Conservation (phyloP, 1,284 basidiomycete species). For the Ceratobasidium sp. region DNA sequence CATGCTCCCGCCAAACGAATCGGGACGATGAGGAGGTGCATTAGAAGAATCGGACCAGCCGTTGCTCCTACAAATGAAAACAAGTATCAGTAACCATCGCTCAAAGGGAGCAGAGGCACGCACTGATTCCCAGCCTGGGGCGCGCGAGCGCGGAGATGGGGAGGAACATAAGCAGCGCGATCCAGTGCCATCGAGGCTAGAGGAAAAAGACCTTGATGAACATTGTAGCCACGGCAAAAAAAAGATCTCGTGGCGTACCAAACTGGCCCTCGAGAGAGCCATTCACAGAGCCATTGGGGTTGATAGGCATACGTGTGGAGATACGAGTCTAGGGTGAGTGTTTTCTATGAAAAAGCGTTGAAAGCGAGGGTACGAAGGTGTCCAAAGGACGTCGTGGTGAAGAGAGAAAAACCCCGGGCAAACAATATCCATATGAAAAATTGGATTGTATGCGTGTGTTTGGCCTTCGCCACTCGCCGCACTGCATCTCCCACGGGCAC, state of each 20-base stretch:
- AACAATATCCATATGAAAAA: conserved; percentile 43
- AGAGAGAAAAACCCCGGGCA: conserved; percentile 15
- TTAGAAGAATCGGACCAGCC: conserved; percentile 76
- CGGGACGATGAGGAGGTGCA: conserved; percentile 66
- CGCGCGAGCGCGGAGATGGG: conserved; percentile 88
- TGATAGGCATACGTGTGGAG: conserved; percentile 45
- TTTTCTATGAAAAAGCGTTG: conserved; percentile 22
- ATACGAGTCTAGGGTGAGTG: conserved; percentile 27
- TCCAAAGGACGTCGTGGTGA: conserved; percentile 46
- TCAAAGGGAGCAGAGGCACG: conserved; percentile 71
- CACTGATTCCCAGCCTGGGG: conserved; percentile 55
- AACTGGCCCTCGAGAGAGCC: conserved; percentile 43
- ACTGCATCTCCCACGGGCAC: conserved; percentile 7
- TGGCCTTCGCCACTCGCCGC: background rate
- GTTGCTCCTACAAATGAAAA: conserved; percentile 61
- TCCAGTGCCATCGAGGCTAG: conserved; percentile 44
- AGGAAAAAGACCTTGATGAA: conserved; percentile 24
- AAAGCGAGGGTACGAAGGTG: background rate
- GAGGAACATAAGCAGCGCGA: conserved; percentile 86
- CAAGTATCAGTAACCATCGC: conserved; percentile 60
- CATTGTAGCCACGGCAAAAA: background rate
- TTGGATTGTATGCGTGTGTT: conserved; percentile 31
- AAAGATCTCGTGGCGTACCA: conserved; percentile 34
- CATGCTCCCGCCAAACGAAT: conserved; percentile 55
- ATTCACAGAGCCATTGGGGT: conserved; percentile 41